These are phyloP conservation scores for Penicillium vulpinum DNA, from an alignment of 2,329 filamentous ascomycete species.

Conservation along the genomic window DNA sequence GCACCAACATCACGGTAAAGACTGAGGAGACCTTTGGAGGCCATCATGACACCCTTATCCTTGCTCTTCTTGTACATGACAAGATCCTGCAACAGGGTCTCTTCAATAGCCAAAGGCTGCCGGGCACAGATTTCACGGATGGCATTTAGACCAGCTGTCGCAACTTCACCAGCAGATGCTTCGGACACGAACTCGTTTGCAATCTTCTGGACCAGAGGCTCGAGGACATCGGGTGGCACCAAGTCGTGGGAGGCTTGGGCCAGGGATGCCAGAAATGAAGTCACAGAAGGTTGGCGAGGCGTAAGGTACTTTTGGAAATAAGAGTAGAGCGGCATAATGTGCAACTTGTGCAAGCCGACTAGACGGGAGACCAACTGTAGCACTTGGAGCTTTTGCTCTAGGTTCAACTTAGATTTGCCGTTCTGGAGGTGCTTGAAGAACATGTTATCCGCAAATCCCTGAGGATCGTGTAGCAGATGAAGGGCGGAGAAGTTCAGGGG, in stretches of 20 bases:
- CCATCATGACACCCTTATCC: constrained; percentile 99
- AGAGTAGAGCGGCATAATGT: constrained; percentile 85
- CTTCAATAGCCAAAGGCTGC: constrained; percentile 93
- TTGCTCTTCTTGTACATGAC: constrained; percentile 97
- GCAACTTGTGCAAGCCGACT: constrained; percentile 89
- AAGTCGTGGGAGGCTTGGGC: constrained; percentile 89
- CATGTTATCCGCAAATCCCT: constrained; percentile 85
- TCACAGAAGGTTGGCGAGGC: constrained; percentile 84
- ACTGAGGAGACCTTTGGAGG: constrained; percentile 84
- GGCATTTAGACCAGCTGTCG: constrained; percentile 86
- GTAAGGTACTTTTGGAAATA: constrained; percentile 94
- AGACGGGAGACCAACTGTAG: constrained; percentile 87
- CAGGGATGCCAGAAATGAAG: constrained; percentile 86
- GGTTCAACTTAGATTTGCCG: constrained; percentile 76
- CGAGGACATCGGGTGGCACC: constrained; percentile 87
- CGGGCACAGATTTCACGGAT: constrained; percentile 92
- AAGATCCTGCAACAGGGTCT: constrained; percentile 91
- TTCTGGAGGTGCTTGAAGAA: constrained; percentile 91
- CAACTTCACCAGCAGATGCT: constrained; percentile 85
- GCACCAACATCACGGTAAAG: constrained; percentile 90
- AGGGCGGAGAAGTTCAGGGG: constrained; percentile 94
- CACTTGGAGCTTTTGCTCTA: constrained; percentile 88
- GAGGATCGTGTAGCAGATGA: constrained; percentile 89
- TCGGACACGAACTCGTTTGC: constrained; percentile 98
- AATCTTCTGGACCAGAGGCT: constrained; percentile 90